Conservation (phyloP, 2,329 filamentous ascomycete genomes). For the Microdochium nivale region DNA sequence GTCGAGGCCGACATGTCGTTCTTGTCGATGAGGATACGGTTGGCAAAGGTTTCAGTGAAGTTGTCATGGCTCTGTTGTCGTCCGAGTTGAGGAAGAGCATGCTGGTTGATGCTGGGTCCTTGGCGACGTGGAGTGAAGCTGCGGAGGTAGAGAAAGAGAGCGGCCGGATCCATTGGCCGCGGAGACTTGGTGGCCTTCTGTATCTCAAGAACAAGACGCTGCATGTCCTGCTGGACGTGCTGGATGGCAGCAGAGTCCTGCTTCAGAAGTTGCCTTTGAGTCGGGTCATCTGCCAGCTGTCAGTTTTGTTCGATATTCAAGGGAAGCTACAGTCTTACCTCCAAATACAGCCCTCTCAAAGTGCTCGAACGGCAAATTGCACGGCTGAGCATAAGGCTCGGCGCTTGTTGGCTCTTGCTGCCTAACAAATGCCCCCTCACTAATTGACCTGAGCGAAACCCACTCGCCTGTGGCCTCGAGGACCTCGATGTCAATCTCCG, state of each 20-base stretch:
- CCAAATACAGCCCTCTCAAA: background rate
- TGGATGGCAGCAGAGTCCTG: background rate
- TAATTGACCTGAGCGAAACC: background rate
- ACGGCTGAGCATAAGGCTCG: too few species aligned
- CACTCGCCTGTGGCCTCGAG: background rate
- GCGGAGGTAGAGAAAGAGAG: background rate
- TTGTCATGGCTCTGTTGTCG: too few species aligned
- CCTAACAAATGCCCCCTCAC: background rate
- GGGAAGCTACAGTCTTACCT: background rate
- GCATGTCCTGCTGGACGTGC: background rate
- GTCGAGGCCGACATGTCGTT: background rate
- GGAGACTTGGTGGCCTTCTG: background rate
- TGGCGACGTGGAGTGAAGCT: background rate
- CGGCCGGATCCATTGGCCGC: background rate
- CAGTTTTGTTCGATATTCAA: background rate
- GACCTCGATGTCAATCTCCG: background rate
- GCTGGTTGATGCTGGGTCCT: background rate
- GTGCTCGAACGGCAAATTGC: background rate
- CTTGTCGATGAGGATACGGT: background rate
- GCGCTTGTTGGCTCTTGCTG: background rate
- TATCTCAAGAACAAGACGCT: background rate
- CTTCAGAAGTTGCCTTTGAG: background rate
- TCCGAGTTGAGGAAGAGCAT: background rate
- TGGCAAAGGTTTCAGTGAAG: background rate
- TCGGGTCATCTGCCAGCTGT: background rate